Evolutionary conservation across 352 stramenopile species (phyloP), one percentile per base, ranked within the genome.

Genomic region (Phytopythium kandeliae): DNA sequence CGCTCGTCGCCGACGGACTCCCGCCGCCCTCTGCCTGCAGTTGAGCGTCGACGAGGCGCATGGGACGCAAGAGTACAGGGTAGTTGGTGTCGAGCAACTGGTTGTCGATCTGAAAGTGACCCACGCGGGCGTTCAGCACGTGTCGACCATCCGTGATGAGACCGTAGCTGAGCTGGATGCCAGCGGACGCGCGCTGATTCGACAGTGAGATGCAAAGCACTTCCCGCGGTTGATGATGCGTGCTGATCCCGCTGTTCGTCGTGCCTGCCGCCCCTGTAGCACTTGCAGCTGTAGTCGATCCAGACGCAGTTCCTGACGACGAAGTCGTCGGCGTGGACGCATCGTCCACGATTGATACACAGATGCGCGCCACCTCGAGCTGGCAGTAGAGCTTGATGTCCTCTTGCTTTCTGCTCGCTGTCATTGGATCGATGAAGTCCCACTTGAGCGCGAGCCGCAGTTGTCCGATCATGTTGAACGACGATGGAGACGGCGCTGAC

Each of bases 51-150:
- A 84, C 45, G 3, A 89, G 57, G 25, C 78, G 71, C 40, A 94
- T 82, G 2, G 84, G 84, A 40, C 67, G 71, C 2, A 94, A 51
- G 57, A 92, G 62, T 13, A 94, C 84, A 0, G 81, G 81, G 35
- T 92, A 94, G 42, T 91, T 90, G 12, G 84, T 92, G 31, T 92
- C 84, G 0, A 92, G 48, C 22, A 94, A 61, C 53, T 94, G 84
- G 42, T 92, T 94, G 61, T 94, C 84, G 25, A 94, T 67, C 57
- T 94, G 84, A 47, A 92, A 71, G 56, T 94, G 84, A 1, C 78
- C 79, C 9, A 94, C 57, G 1, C 79, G 67, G 15, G 78, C 74
- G 48, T 94, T 94, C 19, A 92, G 53, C 21, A 94, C 78, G 43
- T 94, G 78, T 22, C 84, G 78, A 21, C 71, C 75, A 42, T 85